A percentile compares a stretch with the other conserved stretches of the same genome.
These are phyloP conservation scores for Macrophomina tecta DNA, from an alignment of 2,329 filamentous ascomycete species.

Conservation along the genomic window DNA sequence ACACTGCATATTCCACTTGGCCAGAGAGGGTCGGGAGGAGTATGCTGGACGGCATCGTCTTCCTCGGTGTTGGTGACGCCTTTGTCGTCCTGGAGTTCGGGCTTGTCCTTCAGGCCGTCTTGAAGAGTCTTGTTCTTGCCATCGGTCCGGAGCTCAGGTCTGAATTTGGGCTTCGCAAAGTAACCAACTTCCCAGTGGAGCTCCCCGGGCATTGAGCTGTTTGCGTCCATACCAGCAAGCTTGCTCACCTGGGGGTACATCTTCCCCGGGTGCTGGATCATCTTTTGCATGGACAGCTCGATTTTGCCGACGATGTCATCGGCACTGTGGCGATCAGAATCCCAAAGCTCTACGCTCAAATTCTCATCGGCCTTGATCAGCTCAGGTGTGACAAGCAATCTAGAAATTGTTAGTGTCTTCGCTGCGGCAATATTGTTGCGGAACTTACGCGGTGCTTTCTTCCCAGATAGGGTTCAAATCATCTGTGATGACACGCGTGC, in stretches of 20 bases:
- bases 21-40: conserved; percentile 95
- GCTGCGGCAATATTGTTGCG: not conserved
- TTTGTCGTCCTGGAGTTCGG: conserved; percentile 86
- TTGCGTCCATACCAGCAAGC: conserved; percentile 80
- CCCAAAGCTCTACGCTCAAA: conserved; percentile 93
- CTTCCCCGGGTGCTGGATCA: conserved; percentile 90
- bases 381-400: conserved; percentile 81
- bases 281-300: conserved; percentile 89
- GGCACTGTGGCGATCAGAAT: conserved; percentile 88
- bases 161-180: conserved; percentile 89
- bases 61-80: conserved; percentile 73
- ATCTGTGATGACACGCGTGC: conserved; percentile 93
- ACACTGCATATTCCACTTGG: conserved; percentile 87
- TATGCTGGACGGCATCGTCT: conserved; percentile 86
- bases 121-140: conserved; percentile 83
- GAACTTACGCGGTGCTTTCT: conserved; percentile 71
- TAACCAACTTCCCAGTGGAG: conserved; percentile 96
- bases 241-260: conserved; percentile 91
- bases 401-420: not conserved
- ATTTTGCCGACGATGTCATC: conserved; percentile 96
- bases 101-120: conserved; percentile 72
- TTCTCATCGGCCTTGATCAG: conserved; percentile 94
- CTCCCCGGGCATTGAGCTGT: conserved; percentile 88
- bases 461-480: conserved; percentile 93
- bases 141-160: conserved; percentile 82